phyloP scores from a whole-genome alignment of 768 basidiomycete species.

The Mycena kentingensis region DNA sequence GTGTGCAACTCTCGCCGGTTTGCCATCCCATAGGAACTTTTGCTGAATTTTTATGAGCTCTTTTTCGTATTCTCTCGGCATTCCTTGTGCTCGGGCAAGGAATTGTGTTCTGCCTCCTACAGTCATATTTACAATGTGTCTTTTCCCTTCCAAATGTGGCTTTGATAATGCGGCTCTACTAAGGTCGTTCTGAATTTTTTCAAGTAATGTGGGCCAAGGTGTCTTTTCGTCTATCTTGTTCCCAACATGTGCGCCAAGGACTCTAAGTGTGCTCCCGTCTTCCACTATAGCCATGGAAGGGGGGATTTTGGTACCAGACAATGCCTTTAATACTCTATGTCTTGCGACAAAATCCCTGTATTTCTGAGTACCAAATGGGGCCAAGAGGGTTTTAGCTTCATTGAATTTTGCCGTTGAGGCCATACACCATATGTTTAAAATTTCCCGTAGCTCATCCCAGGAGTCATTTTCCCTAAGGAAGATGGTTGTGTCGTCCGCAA shows the following conservation, averaged over 20 bases:
- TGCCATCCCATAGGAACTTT: no score
- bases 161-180: no score
- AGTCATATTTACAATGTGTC: not conserved
- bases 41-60: no score
- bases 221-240: not conserved
- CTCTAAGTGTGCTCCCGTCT: not conserved
- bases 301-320: no score
- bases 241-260: not conserved
- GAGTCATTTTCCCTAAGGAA: not conserved
- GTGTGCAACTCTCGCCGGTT: not conserved
- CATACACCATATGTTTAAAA: not conserved
- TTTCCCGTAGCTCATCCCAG: not conserved
- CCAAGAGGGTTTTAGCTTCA: not conserved
- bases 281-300: not conserved
- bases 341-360: not conserved
- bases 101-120: not conserved
- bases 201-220: not conserved
- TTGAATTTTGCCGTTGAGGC: not conserved
- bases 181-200: no score
- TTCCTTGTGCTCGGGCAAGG: not conserved
- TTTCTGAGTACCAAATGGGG: not conserved
- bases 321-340: not conserved
- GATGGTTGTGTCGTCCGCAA: slow-evolving; percentile 3
- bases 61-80: no score
- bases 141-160: no score